A percentile compares a stretch with the other conserved stretches of the same genome.
Conservation (phyloP, 164 flowering plant species). For the Nelumbo lutea region DNA sequence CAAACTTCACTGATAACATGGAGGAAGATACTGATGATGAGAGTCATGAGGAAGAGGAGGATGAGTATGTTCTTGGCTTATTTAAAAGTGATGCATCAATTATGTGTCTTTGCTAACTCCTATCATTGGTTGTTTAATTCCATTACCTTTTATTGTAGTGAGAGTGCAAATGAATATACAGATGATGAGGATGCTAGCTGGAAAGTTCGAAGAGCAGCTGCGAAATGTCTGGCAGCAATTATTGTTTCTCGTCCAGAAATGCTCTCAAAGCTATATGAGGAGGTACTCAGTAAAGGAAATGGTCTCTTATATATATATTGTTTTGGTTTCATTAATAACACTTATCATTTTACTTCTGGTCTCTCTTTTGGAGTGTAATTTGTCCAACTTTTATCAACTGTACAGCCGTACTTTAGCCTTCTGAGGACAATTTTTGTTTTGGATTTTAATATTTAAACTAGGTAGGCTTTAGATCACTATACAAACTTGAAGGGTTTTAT, state of each 20-base stretch:
- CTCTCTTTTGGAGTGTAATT: not conserved
- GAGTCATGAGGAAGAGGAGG: conserved; percentile 80
- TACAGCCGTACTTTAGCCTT: no score
- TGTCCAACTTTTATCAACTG: not conserved
- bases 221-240: conserved; percentile 92
- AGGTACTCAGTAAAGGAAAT: conserved; percentile 37
- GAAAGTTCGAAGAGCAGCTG: conserved; percentile 99
- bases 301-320: not conserved
- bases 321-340: no score
- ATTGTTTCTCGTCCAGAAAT: conserved; percentile 98
- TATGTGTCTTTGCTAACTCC: not conserved
- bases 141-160: conserved; percentile 43
- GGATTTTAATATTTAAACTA: no score
- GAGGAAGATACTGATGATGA: conserved; percentile 98
- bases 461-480: no score
- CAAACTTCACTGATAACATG: conserved; percentile 97
- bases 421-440: no score
- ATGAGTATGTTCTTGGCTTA: conserved; percentile 62
- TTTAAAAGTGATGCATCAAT: not conserved
- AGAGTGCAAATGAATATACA: conserved; percentile 91
- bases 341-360: no score
- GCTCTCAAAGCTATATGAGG: conserved; percentile 74
- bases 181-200: conserved; percentile 99
- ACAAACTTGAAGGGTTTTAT: no score
- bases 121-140: conserved; percentile 2